A percentile compares a stretch with the other conserved stretches of the same genome.
These are phyloP conservation scores for Dothideomycetidae sp. DNA, from an alignment of 2,329 filamentous ascomycete genomes.

Conservation along the genomic window DNA sequence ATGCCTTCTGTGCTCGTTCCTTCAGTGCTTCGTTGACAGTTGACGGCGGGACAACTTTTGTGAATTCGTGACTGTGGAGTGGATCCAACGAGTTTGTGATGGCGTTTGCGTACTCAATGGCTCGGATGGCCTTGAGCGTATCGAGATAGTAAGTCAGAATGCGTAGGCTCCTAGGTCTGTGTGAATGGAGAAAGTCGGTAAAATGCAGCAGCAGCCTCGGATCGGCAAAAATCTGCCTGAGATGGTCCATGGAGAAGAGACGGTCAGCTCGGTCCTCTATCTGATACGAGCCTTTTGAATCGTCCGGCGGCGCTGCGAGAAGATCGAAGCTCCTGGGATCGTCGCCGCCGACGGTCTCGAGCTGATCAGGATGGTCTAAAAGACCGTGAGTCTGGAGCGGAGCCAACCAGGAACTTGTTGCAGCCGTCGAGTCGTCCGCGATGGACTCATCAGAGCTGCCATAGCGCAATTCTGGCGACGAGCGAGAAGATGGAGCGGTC, in stretches of 20 bases:
- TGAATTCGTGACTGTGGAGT: constrained; percentile 43
- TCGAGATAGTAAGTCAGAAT: constrained; percentile 59
- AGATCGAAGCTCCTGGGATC: constrained; percentile 42
- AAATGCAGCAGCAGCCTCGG: constrained; percentile 50
- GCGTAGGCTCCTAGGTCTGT: constrained; percentile 48
- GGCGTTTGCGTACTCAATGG: constrained; percentile 57
- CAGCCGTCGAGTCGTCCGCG: constrained; percentile 24
- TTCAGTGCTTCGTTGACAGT: constrained; percentile 47
- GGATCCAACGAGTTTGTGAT: constrained; percentile 47
- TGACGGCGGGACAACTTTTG: constrained; percentile 32
- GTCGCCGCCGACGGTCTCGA: constrained; percentile 39
- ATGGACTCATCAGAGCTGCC: constrained; percentile 21
- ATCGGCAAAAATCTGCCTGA: constrained; percentile 50
- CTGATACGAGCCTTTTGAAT: constrained; percentile 30
- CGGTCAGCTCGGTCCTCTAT: constrained; percentile 51
- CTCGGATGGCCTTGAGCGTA: constrained; percentile 53
- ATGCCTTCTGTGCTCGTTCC: constrained; percentile 49
- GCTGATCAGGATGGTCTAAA: constrained; percentile 28
- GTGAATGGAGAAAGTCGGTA: constrained; percentile 48
- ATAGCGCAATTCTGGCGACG: constrained; percentile 18
- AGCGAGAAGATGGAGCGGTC: constrained; percentile 7
- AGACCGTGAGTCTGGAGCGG: constrained; percentile 31
- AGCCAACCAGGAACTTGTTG: constrained; percentile 23
- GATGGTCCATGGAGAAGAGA: constrained; percentile 51
- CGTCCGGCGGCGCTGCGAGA: constrained; percentile 26